Percentiles rank a stretch among this genome's conserved stretches.
These are phyloP conservation scores for Coniochaeta hoffmannii DNA, from an alignment of 2,329 filamentous ascomycete species.

Conservation along the genomic window DNA sequence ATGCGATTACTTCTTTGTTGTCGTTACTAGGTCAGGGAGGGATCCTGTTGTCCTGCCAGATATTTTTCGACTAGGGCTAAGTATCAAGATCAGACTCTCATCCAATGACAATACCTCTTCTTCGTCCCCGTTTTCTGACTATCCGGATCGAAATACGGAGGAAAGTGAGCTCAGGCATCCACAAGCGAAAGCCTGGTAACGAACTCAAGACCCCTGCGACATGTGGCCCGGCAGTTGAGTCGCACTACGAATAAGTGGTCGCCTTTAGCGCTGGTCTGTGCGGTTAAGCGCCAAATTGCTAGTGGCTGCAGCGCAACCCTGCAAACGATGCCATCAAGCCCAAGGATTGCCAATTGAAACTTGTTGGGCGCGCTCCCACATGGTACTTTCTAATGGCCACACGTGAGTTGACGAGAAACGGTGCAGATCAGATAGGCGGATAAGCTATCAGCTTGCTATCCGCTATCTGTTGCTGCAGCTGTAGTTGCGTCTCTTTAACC, in stretches of 20 bases:
- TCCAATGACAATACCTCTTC: no score
- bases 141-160: no score
- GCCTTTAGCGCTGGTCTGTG: not conserved
- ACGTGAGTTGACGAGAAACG: not conserved
- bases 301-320: not conserved
- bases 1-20: no score
- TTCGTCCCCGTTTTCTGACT: no score
- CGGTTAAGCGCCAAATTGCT: not conserved
- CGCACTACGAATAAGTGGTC: no score
- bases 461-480: not conserved
- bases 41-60: no score
- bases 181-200: not conserved
- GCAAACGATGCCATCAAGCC: not conserved
- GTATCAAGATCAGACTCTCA: no score
- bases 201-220: no score
- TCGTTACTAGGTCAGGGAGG: no score
- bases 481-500: not conserved
- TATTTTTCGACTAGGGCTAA: no score
- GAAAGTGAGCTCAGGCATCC: no score
- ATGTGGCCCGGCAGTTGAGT: not conserved
- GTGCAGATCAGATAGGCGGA: not conserved
- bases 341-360: not conserved
- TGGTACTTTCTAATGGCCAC: not conserved
- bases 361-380: not conserved
- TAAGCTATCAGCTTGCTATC: not conserved